phyloP scores from a whole-genome alignment of 352 stramenopile species.

The Phytophthora tentaculata region DNA sequence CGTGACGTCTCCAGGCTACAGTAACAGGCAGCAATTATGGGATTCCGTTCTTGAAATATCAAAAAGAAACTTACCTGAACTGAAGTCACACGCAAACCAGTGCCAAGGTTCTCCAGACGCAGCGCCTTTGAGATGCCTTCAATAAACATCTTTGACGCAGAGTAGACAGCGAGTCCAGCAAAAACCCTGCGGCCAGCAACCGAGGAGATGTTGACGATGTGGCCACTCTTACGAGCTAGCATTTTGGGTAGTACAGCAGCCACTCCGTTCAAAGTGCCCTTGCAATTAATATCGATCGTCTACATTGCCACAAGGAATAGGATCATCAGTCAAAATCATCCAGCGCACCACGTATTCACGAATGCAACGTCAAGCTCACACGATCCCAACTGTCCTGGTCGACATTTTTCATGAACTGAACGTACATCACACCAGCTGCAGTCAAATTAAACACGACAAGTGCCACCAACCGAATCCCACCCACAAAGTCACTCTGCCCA shows the following conservation, averaged over 20 bases:
- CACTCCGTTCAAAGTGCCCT: conserved; percentile 87
- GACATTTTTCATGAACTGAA: conserved; percentile 90
- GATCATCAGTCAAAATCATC: too few species aligned
- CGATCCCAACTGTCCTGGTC: conserved; percentile 92
- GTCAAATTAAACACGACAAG: neutral
- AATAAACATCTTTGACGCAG: conserved; percentile 93
- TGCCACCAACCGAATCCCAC: neutral
- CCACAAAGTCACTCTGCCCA: conserved; percentile 6
- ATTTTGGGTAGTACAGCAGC: conserved; percentile 79
- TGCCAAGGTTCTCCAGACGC: conserved; percentile 86
- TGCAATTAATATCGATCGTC: conserved; percentile 95
- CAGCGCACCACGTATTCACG: neutral
- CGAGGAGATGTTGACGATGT: conserved; percentile 91
- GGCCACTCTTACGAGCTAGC: conserved; percentile 71
- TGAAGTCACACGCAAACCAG: conserved; percentile 86
- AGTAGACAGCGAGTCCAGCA: conserved; percentile 87
- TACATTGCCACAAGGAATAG: conserved; percentile 11
- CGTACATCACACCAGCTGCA: conserved; percentile 92
- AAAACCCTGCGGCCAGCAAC: conserved; percentile 86
- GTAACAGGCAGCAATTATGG: too few species aligned
- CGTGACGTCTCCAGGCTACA: conserved; percentile 87
- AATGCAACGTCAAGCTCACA: conserved; percentile 12
- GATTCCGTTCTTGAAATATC: conserved; percentile 58
- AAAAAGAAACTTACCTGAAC: conserved; percentile 56
- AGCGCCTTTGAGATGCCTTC: conserved; percentile 89